Conservation (phyloP, 768 basidiomycete genomes). For the Suillus ampliporus region DNA sequence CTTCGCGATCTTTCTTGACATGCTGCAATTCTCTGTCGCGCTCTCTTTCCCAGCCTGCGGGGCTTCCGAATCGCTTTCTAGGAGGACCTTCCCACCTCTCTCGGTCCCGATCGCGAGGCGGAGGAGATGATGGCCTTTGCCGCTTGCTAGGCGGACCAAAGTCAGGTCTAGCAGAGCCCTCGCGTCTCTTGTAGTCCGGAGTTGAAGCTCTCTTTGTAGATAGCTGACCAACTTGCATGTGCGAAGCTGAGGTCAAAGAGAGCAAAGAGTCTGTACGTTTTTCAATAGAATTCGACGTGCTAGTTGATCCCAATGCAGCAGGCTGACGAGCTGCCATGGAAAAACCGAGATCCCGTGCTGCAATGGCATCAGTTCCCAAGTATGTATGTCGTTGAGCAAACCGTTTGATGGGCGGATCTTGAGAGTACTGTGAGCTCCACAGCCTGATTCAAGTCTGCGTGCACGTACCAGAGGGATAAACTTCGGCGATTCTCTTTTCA, state of each 20-base stretch:
- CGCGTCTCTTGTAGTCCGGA: slow-evolving; percentile 47
- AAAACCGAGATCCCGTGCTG: slow-evolving; percentile 86
- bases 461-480: slow-evolving; percentile 79
- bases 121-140: slow-evolving; percentile 52
- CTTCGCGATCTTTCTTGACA: slow-evolving; percentile 46
- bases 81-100: slow-evolving; percentile 44
- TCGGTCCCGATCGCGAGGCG: slow-evolving; percentile 54
- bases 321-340: slow-evolving; percentile 49
- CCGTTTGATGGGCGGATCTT: slow-evolving; percentile 89
- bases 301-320: slow-evolving; percentile 22
- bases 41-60: slow-evolving; percentile 49
- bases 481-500: slow-evolving; percentile 87
- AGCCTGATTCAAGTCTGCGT: neutral
- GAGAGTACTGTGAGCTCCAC: neutral
- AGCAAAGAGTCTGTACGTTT: slow-evolving; percentile 43
- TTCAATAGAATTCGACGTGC: slow-evolving; percentile 28
- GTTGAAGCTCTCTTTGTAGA: slow-evolving; percentile 37
- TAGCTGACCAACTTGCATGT: slow-evolving; percentile 29
- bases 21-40: slow-evolving; percentile 48
- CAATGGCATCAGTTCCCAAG: slow-evolving; percentile 85
- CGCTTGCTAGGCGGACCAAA: slow-evolving; percentile 50
- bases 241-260: slow-evolving; percentile 36
- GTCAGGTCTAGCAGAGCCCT: slow-evolving; percentile 45
- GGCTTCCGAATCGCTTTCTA: slow-evolving; percentile 48
- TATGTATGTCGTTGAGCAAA: slow-evolving; percentile 83